Conservation (phyloP, 2,329 filamentous ascomycete species). For the Ophiostoma triangulosporum region DNA sequence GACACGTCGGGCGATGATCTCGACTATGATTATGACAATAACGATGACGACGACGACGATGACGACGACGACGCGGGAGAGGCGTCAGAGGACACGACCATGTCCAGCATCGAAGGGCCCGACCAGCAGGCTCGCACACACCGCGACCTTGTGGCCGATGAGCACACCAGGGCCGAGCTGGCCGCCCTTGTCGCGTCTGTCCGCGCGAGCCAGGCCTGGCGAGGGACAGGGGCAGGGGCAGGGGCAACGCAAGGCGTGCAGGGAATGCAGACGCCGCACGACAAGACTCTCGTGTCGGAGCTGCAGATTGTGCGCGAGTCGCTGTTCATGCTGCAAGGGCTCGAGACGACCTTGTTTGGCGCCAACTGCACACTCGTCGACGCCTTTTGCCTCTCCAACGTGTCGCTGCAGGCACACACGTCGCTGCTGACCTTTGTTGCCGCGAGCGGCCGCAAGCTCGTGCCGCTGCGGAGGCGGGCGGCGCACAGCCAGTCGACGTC, state of each 20-base stretch:
- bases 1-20: slow-evolving; percentile 28
- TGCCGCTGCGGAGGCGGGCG: slow-evolving; percentile 31
- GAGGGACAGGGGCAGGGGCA: slow-evolving; percentile 10
- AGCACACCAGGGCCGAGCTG: slow-evolving; percentile 17
- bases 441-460: slow-evolving; percentile 32
- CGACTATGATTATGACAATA: slow-evolving; percentile 48
- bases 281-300: slow-evolving; percentile 44
- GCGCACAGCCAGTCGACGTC: slow-evolving; percentile 8
- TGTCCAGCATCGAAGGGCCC: slow-evolving; percentile 5
- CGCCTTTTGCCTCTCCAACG: slow-evolving; percentile 32
- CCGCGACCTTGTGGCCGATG: slow-evolving; percentile 19
- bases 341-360: slow-evolving; percentile 60
- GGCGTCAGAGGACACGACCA: slow-evolving; percentile 19
- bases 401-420: slow-evolving; percentile 36
- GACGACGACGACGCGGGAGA: slow-evolving; percentile 56
- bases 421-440: slow-evolving; percentile 34
- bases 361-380: slow-evolving; percentile 25
- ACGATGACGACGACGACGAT: slow-evolving; percentile 29
- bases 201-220: slow-evolving; percentile 34
- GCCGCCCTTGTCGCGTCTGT: slow-evolving; percentile 24
- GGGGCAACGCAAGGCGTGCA: background rate
- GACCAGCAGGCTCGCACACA: slow-evolving; percentile 3
- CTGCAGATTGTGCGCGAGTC: slow-evolving; percentile 62
- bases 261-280: background rate
- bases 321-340: slow-evolving; percentile 72